phyloP scores from a whole-genome alignment of 2,329 filamentous ascomycete genomes.

The Colletotrichum trifolii region DNA sequence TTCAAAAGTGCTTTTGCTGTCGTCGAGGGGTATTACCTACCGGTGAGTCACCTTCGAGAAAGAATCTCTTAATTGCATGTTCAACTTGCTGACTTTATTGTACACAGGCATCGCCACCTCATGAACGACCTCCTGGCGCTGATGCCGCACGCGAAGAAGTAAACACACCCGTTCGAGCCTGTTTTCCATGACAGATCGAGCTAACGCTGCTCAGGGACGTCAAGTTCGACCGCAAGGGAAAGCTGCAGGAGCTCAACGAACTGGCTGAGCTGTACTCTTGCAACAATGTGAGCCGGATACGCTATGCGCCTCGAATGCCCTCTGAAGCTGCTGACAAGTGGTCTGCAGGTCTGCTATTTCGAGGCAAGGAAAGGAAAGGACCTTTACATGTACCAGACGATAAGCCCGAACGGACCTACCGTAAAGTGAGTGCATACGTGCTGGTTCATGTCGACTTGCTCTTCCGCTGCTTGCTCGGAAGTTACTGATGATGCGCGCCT shows the following conservation, averaged over 20 bases:
- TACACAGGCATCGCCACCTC: conserved; percentile 85
- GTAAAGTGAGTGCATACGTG: background rate
- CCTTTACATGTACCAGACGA: conserved; percentile 89
- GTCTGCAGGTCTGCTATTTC: conserved; percentile 69
- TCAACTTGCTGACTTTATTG: conserved; percentile 15
- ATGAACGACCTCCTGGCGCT: conserved; percentile 89
- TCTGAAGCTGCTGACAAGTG: background rate
- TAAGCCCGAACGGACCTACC: conserved; percentile 54
- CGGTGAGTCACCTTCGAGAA: conserved; percentile 61
- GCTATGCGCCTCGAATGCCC: background rate
- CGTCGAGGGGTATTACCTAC: conserved; percentile 91
- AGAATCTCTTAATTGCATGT: background rate
- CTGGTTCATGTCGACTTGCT: no score
- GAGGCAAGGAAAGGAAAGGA: conserved; percentile 95
- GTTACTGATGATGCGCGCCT: no score
- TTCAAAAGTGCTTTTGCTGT: conserved; percentile 46
- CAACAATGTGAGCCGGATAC: conserved; percentile 72
- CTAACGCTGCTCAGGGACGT: conserved; percentile 60
- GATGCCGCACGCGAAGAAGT: conserved; percentile 90
- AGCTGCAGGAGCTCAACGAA: conserved; percentile 85
- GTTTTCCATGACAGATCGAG: background rate
- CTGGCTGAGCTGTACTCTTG: conserved; percentile 80
- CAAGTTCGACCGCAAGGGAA: conserved; percentile 96
- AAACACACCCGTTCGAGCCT: background rate
- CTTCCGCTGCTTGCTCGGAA: no score